These are phyloP conservation scores for Cercospora sp. DNA, from an alignment of 2,329 filamentous ascomycete genomes.

Conservation along the genomic window DNA sequence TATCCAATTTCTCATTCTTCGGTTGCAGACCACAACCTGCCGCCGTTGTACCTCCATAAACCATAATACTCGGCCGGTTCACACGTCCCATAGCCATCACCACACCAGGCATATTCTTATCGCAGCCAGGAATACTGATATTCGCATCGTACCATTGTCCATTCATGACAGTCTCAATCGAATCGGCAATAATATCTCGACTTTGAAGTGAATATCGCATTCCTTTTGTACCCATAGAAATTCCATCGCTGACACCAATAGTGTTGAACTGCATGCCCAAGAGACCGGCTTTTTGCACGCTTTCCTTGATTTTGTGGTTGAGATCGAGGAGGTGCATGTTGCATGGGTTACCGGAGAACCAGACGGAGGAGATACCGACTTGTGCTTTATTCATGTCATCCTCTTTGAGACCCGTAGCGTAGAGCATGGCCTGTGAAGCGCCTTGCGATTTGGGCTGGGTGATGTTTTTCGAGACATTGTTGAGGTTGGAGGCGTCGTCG, in stretches of 20 bases:
- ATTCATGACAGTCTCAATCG: constrained; percentile 98
- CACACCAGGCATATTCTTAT: constrained; percentile 96
- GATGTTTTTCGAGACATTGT: constrained; percentile 80
- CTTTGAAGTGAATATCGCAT: constrained; percentile 86
- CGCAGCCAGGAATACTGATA: constrained; percentile 93
- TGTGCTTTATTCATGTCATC: constrained; percentile 94
- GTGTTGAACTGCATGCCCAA: constrained; percentile 99
- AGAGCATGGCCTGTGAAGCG: constrained; percentile 98
- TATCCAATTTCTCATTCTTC: constrained; percentile 71
- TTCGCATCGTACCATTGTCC: constrained; percentile 99
- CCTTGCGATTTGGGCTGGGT: constrained; percentile 98
- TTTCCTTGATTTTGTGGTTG: constrained; percentile 73
- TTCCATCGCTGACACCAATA: constrained; percentile 93
- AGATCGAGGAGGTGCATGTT: constrained; percentile 98
- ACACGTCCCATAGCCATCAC: constrained; percentile 84
- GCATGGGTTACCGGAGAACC: constrained; percentile 97
- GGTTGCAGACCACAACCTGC: constrained; percentile 81
- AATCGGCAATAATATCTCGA: constrained; percentile 94
- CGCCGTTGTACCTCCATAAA: constrained; percentile 93
- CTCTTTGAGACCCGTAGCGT: constrained; percentile 85
- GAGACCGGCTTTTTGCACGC: constrained; percentile 71
- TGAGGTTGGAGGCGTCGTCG: constrained; percentile 55
- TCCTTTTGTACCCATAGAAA: constrained; percentile 96
- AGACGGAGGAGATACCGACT: constrained; percentile 95
- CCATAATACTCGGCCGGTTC: constrained; percentile 94